Base-by-base conservation (phyloP, 345 rosid genomes). In the Nephelium lappaceum region DNA sequence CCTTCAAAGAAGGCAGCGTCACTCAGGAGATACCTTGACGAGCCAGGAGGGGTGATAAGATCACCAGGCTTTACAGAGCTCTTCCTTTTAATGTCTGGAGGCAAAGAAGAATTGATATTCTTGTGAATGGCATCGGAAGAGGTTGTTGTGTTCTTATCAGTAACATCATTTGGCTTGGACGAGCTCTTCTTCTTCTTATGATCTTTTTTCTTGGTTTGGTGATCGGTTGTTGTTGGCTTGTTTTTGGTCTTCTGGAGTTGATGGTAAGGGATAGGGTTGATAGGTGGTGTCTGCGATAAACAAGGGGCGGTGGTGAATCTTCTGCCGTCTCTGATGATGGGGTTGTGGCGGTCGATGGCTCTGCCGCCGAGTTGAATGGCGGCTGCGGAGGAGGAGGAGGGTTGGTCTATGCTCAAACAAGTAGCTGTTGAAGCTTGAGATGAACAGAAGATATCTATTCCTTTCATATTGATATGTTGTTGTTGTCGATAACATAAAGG, bases 281-380 rank as follows among this genome's bases (percentile, higher is more conserved):
- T 86, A 47, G 89, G 87, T 4, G 83, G 87, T 24, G 82, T 77
- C 6, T 84, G 86, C 39, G 86, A 82, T 78, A 83, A 79, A 62
- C 89, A 83, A 4, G 90, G 82, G 19, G 81, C 45, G 47, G 79
- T 66, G 67, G 92, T 75, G 71, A 80, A 75, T 80, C 98, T 89
- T 77, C 83, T 88, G 43, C 83, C 86, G 71, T 94, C 97, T 67
- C 95, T 78, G 83, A 90, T 95, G 81, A 93, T 90, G 21, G 97
- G 97, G 51, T 95, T 93, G 86, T 93, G 92, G 81, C 97, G 96
- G 81, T 94, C 97, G 71, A 94, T 89, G 84, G 92, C 84, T 77
- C 91, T 85, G 79, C 89, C 93, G 42, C 87, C 90, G 0, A 84
- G 85, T 55, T 77, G 85, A 69, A 67, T 71, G 67, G 81, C 38